A percentile compares a stretch with the other conserved stretches of the same genome.
Conservation (phyloP, 2,329 filamentous ascomycete species). For the Alternaria viburni region DNA sequence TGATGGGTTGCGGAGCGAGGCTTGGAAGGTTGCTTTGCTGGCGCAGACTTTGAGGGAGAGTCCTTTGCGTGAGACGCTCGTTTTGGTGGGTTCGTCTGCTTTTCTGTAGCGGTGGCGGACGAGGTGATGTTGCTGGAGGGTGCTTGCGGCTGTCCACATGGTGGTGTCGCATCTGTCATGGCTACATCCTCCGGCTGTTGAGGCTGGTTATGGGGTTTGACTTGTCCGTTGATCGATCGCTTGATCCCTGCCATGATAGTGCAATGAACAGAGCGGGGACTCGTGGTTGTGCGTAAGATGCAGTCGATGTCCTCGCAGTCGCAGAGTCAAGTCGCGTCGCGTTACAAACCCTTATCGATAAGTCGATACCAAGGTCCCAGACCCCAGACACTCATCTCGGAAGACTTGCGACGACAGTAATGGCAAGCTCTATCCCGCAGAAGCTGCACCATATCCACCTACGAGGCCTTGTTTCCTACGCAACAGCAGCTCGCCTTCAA, state of each 20-base stretch:
- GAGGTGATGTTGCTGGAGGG: slow-evolving; percentile 15
- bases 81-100: not conserved
- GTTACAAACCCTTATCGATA: slow-evolving; percentile 27
- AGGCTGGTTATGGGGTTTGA: slow-evolving; percentile 16
- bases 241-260: slow-evolving; percentile 32
- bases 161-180: slow-evolving; percentile 17
- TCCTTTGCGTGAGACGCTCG: not conserved
- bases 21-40: slow-evolving; percentile 1
- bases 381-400: not conserved
- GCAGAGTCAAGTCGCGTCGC: slow-evolving; percentile 16
- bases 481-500: slow-evolving; percentile 63
- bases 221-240: slow-evolving; percentile 29
- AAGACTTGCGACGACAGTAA: slow-evolving; percentile 3
- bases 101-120: not conserved
- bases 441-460: slow-evolving; percentile 67
- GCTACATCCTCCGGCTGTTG: not conserved
- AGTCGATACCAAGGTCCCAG: not conserved
- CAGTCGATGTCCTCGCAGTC: not conserved
- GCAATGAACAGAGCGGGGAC: not conserved
- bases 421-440: slow-evolving; percentile 55
- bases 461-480: slow-evolving; percentile 61
- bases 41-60: not conserved
- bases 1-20: not conserved
- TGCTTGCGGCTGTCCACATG: slow-evolving; percentile 18
- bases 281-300: not conserved